Conservation (phyloP, 2,329 filamentous ascomycete genomes). For the Chlorencoelia australis region DNA sequence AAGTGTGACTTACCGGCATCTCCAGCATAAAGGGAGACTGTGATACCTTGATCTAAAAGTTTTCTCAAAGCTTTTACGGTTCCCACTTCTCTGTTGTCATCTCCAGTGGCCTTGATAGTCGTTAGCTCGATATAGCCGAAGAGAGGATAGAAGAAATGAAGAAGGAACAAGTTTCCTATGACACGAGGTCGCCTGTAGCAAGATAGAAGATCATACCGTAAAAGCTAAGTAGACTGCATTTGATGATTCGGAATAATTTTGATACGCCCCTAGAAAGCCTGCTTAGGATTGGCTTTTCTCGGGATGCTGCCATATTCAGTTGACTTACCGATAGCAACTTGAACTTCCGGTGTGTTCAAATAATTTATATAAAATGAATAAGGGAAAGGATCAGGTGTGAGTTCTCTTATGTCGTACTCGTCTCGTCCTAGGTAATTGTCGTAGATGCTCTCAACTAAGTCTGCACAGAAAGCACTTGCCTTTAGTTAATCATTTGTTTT, state of each 20-base stretch:
- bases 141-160: too few species aligned
- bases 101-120: slow-evolving; percentile 40
- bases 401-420: slow-evolving; percentile 50
- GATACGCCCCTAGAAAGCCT: too few species aligned
- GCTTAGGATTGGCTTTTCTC: too few species aligned
- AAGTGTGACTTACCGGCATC: slow-evolving; percentile 35
- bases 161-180: too few species aligned
- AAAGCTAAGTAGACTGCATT: slow-evolving; percentile 36
- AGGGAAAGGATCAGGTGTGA: slow-evolving; percentile 47
- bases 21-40: slow-evolving; percentile 55
- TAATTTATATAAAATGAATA: slow-evolving; percentile 45
- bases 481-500: not conserved
- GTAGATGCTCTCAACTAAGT: slow-evolving; percentile 41
- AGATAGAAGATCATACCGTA: too few species aligned
- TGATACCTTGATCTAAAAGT: slow-evolving; percentile 53
- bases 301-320: too few species aligned
- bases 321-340: slow-evolving; percentile 50
- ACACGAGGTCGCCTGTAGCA: too few species aligned
- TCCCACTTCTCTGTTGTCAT: slow-evolving; percentile 39
- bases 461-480: slow-evolving; percentile 42
- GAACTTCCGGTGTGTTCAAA: slow-evolving; percentile 44
- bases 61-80: slow-evolving; percentile 40
- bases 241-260: slow-evolving; percentile 44
- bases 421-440: slow-evolving; percentile 43
- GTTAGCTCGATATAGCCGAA: too few species aligned